Percentiles rank a stretch among this genome's conserved stretches.
Evolutionary conservation across 352 stramenopile genomes (phyloP).

Genomic region (Phytophthora brassicae): DNA sequence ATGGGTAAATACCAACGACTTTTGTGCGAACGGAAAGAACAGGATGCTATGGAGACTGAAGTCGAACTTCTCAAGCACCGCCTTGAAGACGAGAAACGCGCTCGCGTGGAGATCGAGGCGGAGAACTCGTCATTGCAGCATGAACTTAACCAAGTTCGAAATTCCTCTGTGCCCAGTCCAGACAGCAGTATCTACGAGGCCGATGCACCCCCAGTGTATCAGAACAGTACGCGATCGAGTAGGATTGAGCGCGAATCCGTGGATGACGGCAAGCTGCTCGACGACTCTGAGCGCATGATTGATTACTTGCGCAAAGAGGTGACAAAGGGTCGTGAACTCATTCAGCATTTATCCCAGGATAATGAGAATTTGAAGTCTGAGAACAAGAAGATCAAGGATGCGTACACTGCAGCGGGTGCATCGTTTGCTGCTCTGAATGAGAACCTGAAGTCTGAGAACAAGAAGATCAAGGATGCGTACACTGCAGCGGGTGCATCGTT

Average conservation of each 20-base stretch:
- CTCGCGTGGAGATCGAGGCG: conserved; percentile 67
- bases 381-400: conserved; percentile 92
- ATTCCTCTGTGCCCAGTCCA: conserved; percentile 39
- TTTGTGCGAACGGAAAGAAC: conserved; percentile 63
- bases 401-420: conserved; percentile 90
- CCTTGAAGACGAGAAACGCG: conserved; percentile 78
- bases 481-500: conserved; percentile 91
- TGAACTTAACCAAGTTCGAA: conserved; percentile 60
- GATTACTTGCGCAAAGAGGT: conserved; percentile 82
- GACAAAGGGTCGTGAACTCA: conserved; percentile 70
- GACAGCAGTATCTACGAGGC: conserved; percentile 46
- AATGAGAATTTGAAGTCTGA: conserved; percentile 85
- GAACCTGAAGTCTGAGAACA: conserved; percentile 85
- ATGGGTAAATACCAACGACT: conserved; percentile 67
- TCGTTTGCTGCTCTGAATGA: conserved; percentile 91
- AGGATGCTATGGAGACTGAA: conserved; percentile 76
- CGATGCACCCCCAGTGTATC: conserved; percentile 30
- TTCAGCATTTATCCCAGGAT: conserved; percentile 65
- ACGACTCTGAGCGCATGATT: conserved; percentile 86
- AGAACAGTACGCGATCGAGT: conserved; percentile 30
- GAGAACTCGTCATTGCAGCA: conserved; percentile 77
- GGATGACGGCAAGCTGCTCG: conserved; percentile 70
- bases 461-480: conserved; percentile 93
- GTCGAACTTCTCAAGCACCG: conserved; percentile 73
- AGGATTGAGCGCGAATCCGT: conserved; percentile 43